Base-by-base conservation (phyloP, 2,329 filamentous ascomycete species). In the Calonectria pauciramosa region DNA sequence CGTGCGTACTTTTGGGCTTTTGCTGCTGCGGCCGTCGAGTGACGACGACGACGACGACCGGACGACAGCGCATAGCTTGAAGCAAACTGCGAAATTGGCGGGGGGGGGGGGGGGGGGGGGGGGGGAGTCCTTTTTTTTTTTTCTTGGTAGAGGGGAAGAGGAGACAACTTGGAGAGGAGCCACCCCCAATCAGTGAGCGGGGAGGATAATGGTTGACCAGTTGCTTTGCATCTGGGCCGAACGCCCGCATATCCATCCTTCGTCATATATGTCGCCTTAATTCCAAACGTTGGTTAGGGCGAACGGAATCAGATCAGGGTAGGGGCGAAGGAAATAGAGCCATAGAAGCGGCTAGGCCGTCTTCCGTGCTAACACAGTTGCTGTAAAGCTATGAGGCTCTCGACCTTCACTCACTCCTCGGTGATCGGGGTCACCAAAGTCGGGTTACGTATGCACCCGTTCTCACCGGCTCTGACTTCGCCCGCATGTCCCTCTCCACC, bases 1-100 rank as follows among this genome's bases (percentile, higher is more conserved):
- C 74, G 77, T 30, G 68, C 76, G 67, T 80, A 75, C 70, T 41
- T 74, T 4, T 63, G 38, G 23, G 56, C 56, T 18, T 63, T 63
- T 34, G 56, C 32, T 34, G 56, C 56, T 36, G 56, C 14, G 23
- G 36, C 44, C 14, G 36, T 41, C 8, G 44, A 47, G 44, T 47
- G 44, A 47, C 44, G 44, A n/a, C 9, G 41, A 47, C 41, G 20
- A 44, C 41, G 10, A 47, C 44, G n/a, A 23, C 11, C 36, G 36
- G 36, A 38, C 36, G 13, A 38, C 10, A 38, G 16, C 36, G n/a
- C 10, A 23, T 47, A 11, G 44, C 44, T 47, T 47, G 44, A 23
- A 47, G 44, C 44, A 47, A 4, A 38, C 38, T 18, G 9, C 4
- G 44, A 23, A 44, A 44, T 44, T 44, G 16, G 54, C n/a, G 36